These are phyloP conservation scores for Fraxinus pennsylvanica DNA, from an alignment of 257 asterid species.

Conservation along the genomic window DNA sequence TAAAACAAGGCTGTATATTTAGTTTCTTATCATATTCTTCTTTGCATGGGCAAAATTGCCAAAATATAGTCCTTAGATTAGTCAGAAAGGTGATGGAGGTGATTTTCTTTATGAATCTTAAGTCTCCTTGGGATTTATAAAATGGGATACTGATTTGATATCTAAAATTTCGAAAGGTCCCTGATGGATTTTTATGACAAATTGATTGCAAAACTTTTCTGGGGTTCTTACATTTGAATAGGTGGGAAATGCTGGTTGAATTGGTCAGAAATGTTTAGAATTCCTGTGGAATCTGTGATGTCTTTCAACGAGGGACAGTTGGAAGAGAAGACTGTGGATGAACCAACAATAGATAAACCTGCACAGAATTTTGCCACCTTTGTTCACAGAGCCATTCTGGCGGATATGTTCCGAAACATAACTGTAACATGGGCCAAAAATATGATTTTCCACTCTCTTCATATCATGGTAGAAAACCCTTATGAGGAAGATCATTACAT, in stretches of 20 bases:
- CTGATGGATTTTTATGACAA: not conserved
- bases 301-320: conserved; percentile 22
- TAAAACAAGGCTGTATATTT: not conserved
- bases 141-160: not conserved
- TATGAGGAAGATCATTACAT: conserved; percentile 49
- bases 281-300: conserved; percentile 28
- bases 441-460: conserved; percentile 58
- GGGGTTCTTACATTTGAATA: conserved; percentile 11
- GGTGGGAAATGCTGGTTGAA: conserved; percentile 32
- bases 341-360: conserved; percentile 30
- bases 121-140: not conserved
- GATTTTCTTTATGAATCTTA: not conserved
- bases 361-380: conserved; percentile 63
- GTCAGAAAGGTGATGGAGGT: conserved; percentile 8
- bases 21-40: not conserved
- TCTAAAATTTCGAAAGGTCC: not conserved
- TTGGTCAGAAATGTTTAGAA: conserved; percentile 28
- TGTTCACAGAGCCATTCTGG: conserved; percentile 52
- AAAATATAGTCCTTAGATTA: not conserved
- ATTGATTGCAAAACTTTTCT: not conserved
- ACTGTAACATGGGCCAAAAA: conserved; percentile 73
- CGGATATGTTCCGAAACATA: conserved; percentile 36
- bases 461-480: conserved; percentile 54
- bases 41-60: not conserved
- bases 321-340: conserved; percentile 30